Evolutionary conservation across 495 filamentous ascomycete genomes (phyloP).

Genomic region (Staphylotrichum longicolle): DNA sequence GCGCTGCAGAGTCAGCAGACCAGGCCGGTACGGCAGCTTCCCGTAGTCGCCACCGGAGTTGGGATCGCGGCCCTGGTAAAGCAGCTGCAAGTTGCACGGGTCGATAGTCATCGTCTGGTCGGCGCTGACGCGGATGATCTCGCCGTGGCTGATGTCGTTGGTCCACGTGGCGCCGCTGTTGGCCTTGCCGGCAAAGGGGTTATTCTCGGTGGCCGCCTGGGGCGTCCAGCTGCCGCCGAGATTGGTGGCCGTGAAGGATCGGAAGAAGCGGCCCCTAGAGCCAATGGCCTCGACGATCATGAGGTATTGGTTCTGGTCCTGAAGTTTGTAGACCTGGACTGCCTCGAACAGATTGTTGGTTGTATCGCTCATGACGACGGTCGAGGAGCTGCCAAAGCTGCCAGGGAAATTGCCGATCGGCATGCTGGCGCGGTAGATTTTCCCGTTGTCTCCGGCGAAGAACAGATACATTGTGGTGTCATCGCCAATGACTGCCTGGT

Average conservation of each 20-base stretch:
- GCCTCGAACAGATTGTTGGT: conserved; percentile 61
- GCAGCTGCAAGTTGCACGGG: conserved; percentile 57
- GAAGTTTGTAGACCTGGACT: conserved; percentile 60
- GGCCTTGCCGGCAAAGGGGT: conserved; percentile 59
- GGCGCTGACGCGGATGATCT: conserved; percentile 51
- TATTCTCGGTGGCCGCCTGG: conserved; percentile 50
- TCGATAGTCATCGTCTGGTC: conserved; percentile 59
- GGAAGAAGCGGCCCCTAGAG: conserved; percentile 58
- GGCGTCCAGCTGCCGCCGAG: conserved; percentile 55
- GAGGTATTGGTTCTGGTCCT: conserved; percentile 52
- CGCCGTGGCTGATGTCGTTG: conserved; percentile 64
- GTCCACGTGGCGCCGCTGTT: conserved; percentile 64
- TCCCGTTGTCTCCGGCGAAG: conserved; percentile 64
- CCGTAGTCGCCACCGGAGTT: conserved; percentile 41
- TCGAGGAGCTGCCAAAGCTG: conserved; percentile 51
- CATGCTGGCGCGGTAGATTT: conserved; percentile 61
- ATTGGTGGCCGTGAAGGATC: conserved; percentile 57
- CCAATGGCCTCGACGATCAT: conserved; percentile 66
- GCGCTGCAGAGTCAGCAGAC: conserved; percentile 47
- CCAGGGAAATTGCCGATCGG: conserved; percentile 58
- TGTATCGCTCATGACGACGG: conserved; percentile 50
- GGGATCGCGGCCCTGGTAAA: conserved; percentile 56
- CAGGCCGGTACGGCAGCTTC: conserved; percentile 51
- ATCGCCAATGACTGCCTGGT: conserved; percentile 62
- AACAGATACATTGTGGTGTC: conserved; percentile 59